Percentiles rank a stretch among this genome's conserved stretches.
Conservation (phyloP, 2,329 filamentous ascomycete genomes). For the Penicillium frequentans region DNA sequence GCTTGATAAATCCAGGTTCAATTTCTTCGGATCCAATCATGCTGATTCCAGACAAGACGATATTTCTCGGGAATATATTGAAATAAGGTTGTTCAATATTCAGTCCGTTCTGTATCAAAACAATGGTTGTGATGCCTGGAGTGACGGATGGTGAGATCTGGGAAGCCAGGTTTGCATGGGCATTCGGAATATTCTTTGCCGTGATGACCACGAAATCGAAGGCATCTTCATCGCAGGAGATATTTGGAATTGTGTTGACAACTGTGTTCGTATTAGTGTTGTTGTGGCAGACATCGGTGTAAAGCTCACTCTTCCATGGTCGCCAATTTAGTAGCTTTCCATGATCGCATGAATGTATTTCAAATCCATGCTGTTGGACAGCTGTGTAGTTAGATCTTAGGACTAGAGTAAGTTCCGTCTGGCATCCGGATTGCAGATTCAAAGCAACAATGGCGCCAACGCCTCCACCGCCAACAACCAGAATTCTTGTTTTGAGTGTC, state of each 20-base stretch:
- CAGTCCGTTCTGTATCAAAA: conserved; percentile 62
- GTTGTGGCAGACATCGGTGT: neutral
- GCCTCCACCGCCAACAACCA: conserved; percentile 58
- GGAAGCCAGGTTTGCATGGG: conserved; percentile 44
- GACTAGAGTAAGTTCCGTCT: conserved; percentile 55
- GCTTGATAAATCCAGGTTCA: conserved; percentile 49
- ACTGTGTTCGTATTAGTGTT: conserved; percentile 33
- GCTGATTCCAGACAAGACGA: conserved; percentile 55
- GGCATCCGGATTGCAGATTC: conserved; percentile 53
- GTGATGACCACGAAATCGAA: conserved; percentile 59
- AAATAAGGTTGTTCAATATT: conserved; percentile 61
- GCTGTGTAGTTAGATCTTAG: conserved; percentile 57
- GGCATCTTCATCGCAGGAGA: conserved; percentile 19
- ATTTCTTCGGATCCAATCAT: conserved; percentile 54
- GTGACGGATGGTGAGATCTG: conserved; percentile 53
- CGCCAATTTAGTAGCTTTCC: conserved; percentile 2
- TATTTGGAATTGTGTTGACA: conserved; percentile 50
- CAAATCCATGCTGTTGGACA: neutral
- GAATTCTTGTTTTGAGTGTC: conserved; percentile 27
- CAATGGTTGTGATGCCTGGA: conserved; percentile 51
- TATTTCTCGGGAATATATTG: conserved; percentile 50
- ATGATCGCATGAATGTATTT: conserved; percentile 5
- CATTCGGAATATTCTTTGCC: conserved; percentile 61
- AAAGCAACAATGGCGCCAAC: conserved; percentile 60
- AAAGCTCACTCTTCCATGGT: neutral